These are phyloP conservation scores for Boletus vinaceobasis DNA, from an alignment of 768 basidiomycete genomes.

Conservation along the genomic window DNA sequence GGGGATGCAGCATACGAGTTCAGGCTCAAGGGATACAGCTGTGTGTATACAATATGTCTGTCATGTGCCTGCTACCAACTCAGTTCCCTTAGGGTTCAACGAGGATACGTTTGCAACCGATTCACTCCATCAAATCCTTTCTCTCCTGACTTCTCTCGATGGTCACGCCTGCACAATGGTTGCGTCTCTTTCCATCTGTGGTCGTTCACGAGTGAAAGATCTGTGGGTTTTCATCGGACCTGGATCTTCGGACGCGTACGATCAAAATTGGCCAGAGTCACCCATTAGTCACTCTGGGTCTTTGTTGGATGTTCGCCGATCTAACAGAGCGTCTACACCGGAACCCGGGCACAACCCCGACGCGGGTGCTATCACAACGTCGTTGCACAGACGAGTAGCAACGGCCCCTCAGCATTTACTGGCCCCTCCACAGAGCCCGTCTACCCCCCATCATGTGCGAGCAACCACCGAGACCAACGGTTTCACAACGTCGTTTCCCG, in stretches of 20 bases:
- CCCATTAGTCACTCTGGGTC: constrained; percentile 35
- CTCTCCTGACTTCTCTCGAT: constrained; percentile 64
- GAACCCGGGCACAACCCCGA: constrained; percentile 27
- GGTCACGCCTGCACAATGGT: constrained; percentile 64
- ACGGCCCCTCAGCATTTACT: constrained; percentile 29
- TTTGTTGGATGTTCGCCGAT: constrained; percentile 35
- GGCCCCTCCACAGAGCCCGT: constrained; percentile 10
- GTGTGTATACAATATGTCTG: constrained; percentile 38
- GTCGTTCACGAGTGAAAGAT: constrained; percentile 70
- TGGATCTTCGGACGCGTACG: constrained; percentile 29
- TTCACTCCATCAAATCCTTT: constrained; percentile 67
- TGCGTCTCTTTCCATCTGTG: constrained; percentile 68
- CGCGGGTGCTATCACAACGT: constrained; percentile 22
- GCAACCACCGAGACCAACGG: constrained; percentile 33
- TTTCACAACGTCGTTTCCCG: constrained; percentile 14
- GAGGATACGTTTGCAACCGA: constrained; percentile 74
- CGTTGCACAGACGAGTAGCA: constrained; percentile 31
- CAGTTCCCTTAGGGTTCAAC: constrained; percentile 59
- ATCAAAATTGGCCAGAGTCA: constrained; percentile 34
- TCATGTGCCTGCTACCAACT: constrained; percentile 16
- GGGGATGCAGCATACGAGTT: constrained; percentile 73
- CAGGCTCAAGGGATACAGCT: constrained; percentile 78
- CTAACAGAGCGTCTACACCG: constrained; percentile 32
- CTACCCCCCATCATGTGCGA: constrained; percentile 32
- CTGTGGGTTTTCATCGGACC: constrained; percentile 75